Percentiles rank a stretch among this genome's conserved stretches.
Evolutionary conservation across 768 basidiomycete genomes (phyloP).

Genomic region (Pleurotus cornucopiae): DNA sequence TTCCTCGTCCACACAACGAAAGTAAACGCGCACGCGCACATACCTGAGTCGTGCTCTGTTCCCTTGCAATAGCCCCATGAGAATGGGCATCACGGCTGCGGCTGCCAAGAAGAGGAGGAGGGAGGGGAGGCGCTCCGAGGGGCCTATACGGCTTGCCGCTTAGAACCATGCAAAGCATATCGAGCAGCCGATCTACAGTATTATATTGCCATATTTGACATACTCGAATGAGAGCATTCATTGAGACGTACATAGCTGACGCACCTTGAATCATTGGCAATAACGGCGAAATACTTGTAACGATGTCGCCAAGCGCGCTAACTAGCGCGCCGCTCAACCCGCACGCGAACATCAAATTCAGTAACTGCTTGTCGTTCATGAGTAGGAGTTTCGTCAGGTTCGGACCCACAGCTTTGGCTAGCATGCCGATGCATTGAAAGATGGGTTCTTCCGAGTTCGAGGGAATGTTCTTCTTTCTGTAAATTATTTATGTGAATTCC

Average conservation of each 20-base stretch:
- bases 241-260: background rate
- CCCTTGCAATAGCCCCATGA: slow-evolving; percentile 33
- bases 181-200: slow-evolving; percentile 76
- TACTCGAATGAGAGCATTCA: background rate
- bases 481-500: background rate
- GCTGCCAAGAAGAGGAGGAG: slow-evolving; percentile 28
- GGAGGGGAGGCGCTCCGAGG: slow-evolving; percentile 70
- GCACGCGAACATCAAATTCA: slow-evolving; percentile 94
- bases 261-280: slow-evolving; percentile 88
- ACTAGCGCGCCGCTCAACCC: slow-evolving; percentile 88
- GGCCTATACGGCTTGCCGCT: slow-evolving; percentile 84
- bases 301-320: slow-evolving; percentile 80
- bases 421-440: slow-evolving; percentile 96
- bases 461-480: slow-evolving; percentile 82
- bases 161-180: slow-evolving; percentile 76
- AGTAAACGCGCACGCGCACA: background rate
- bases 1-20: background rate
- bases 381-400: slow-evolving; percentile 90
- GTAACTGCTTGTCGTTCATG: slow-evolving; percentile 33
- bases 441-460: slow-evolving; percentile 78
- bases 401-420: slow-evolving; percentile 91
- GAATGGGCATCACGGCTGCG: slow-evolving; percentile 40
- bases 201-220: background rate
- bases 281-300: slow-evolving; percentile 83
- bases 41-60: slow-evolving; percentile 48